A percentile compares a stretch with the other conserved stretches of the same genome.
Evolutionary conservation across 2,329 filamentous ascomycete species (phyloP).

Genomic region (Ophiostoma perfectum): DNA sequence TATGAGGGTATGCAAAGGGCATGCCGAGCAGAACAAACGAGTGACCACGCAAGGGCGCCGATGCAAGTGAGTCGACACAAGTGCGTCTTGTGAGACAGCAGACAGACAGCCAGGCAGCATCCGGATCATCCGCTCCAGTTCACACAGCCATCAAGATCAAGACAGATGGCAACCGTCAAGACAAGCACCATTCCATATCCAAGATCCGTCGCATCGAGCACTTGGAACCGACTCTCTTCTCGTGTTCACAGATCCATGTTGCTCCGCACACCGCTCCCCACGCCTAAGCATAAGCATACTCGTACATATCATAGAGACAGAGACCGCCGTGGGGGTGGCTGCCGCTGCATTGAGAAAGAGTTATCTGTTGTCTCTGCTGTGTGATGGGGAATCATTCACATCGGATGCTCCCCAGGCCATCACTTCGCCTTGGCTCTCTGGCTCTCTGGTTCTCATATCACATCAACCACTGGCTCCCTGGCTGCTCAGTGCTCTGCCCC

Average conservation of each 20-base stretch:
- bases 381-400: not conserved
- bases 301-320: not conserved
- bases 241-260: not conserved
- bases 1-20: too few species aligned
- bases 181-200: not conserved
- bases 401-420: too few species aligned
- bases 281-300: not conserved
- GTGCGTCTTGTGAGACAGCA: too few species aligned
- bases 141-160: too few species aligned
- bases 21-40: too few species aligned
- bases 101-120: too few species aligned
- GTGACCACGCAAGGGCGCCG: too few species aligned
- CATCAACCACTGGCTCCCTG: not conserved
- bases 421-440: too few species aligned
- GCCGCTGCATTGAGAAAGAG: not conserved
- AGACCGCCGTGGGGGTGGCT: not conserved
- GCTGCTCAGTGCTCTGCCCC: too few species aligned
- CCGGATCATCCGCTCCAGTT: too few species aligned
- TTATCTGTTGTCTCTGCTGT: not conserved
- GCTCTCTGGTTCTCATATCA: not conserved
- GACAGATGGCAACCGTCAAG: not conserved
- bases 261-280: slow-evolving; percentile 2
- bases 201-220: not conserved
- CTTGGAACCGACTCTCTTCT: too few species aligned
- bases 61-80: too few species aligned